Base-by-base conservation (phyloP, 2,329 filamentous ascomycete species). In the Cytospora mali region DNA sequence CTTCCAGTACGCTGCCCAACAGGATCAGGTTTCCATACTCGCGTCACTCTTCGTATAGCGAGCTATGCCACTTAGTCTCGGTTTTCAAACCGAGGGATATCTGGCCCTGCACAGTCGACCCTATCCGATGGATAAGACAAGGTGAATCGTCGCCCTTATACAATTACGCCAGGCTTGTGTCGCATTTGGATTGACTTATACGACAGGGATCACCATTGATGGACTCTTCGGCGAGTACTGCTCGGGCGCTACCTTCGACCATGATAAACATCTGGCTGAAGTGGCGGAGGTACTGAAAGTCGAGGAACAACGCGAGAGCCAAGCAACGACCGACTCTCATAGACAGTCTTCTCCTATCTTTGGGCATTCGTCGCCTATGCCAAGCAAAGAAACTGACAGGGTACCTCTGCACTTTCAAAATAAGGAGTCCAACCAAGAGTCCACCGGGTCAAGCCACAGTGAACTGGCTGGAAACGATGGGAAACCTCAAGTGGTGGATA, bases 41-140 rank as follows among this genome's bases (percentile, higher is more conserved):
- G 0, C 85, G 94, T 1, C 94, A 98, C 74, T 96, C 94, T 0
- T 96, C 92, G 0, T 94, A 95, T 64, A 78, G 80, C 0, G 94
- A 97, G 72, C 82, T 96, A 3, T 89, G 91, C 66, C 76, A 86
- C 58, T 77, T 97, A 0, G 80, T 97, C 1, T 72, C 79, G 3
- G 79, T 81, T 0, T 90, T 97, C 68, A 83, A 78, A 29, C 93
- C 93, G 0, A 85, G 77, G 52, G 92, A 97, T 69, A 79, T 97
- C 2, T 90, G 89, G 79, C 92, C 93, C 0, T 97, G 93, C 71
- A 96, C 92, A 0, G 85, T 89, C 1, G 82, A 92, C 64, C 75
- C 82, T 18, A 69, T 74, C 0, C 76, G 77, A 1, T 97, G 93
- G 93, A 62, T 77, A 3, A 77, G 77, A 29, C 79, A 87, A 63